phyloP scores from a whole-genome alignment of 2,329 filamentous ascomycete genomes.

The Paracamarosporium sp. region DNA sequence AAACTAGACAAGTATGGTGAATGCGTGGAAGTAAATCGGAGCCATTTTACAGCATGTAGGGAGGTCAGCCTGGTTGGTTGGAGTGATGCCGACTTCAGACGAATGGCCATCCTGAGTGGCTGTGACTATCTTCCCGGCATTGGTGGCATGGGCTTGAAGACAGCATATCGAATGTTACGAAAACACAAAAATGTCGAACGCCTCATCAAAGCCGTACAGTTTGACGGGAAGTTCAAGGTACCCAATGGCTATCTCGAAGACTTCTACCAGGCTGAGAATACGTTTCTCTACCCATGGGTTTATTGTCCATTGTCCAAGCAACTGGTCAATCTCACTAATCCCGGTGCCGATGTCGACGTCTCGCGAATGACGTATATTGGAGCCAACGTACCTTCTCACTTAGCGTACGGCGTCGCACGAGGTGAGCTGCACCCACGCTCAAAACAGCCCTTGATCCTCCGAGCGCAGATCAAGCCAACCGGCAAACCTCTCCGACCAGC shows the following conservation, averaged over 20 bases:
- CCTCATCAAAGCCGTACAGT: conserved; percentile 81
- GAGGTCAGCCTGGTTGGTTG: conserved; percentile 90
- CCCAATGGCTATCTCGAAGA: conserved; percentile 80
- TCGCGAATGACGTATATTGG: conserved; percentile 85
- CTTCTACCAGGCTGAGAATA: conserved; percentile 87
- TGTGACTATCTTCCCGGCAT: conserved; percentile 95
- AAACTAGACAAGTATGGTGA: conserved; percentile 95
- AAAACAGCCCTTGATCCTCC: conserved; percentile 66
- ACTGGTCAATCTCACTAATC: conserved; percentile 77
- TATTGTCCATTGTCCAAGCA: conserved; percentile 78
- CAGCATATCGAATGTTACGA: conserved; percentile 86
- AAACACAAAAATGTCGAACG: conserved; percentile 89
- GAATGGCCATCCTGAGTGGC: conserved; percentile 95
- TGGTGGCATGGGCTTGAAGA: conserved; percentile 87
- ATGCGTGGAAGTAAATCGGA: conserved; percentile 88
- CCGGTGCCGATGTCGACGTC: conserved; percentile 67
- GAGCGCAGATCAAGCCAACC: conserved; percentile 40
- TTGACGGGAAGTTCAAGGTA: conserved; percentile 84
- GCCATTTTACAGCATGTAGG: conserved; percentile 85
- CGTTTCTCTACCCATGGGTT: conserved; percentile 93
- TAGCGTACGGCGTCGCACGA: conserved; percentile 75
- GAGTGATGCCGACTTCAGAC: conserved; percentile 88
- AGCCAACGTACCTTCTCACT: conserved; percentile 68
- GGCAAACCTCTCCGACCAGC: conserved; percentile 48
- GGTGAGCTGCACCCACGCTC: conserved; percentile 92